Conservation (phyloP, 1,139 yeast species). For the Nakaseomyces bracarensis region DNA sequence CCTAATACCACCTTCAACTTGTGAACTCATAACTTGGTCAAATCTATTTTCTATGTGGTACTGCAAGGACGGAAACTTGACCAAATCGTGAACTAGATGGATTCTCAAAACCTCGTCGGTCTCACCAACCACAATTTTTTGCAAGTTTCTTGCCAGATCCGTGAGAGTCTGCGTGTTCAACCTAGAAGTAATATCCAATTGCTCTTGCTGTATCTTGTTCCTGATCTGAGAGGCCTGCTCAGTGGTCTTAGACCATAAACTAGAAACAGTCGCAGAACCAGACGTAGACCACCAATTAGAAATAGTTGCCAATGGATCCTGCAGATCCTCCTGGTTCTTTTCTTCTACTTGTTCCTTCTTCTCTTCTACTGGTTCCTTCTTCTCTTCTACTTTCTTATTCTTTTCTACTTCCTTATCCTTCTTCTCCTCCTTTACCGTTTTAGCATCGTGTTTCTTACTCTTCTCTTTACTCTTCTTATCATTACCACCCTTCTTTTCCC, state of each 20-base stretch:
- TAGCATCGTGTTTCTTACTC: too few species aligned
- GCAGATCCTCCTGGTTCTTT: constrained; percentile 13
- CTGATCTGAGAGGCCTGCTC: constrained; percentile 30
- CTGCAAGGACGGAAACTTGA: constrained; percentile 61
- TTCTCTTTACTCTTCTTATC: constrained; percentile 7
- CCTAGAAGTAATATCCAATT: constrained; percentile 35
- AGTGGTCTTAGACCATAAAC: constrained; percentile 49
- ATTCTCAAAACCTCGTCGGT: constrained; percentile 70
- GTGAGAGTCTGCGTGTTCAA: constrained; percentile 32
- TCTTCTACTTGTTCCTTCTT: constrained; percentile 6
- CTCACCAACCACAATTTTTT: constrained; percentile 47
- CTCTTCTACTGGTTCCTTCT: constrained; percentile 9
- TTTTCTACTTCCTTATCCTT: constrained; percentile 13
- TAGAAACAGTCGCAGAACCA: constrained; percentile 68
- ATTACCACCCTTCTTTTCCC: constrained; percentile 15
- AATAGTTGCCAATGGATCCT: constrained; percentile 60
- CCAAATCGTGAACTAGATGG: constrained; percentile 77
- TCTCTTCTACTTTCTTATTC: constrained; percentile 10
- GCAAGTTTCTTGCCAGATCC: constrained; percentile 28
- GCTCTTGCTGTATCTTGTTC: constrained; percentile 24
- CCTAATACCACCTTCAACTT: constrained; percentile 82
- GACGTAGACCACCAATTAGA: constrained; percentile 76
- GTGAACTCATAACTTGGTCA: constrained; percentile 66
- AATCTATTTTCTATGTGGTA: constrained; percentile 60
- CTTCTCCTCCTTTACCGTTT: constrained; percentile 13